Evolutionary conservation across 2,329 filamentous ascomycete genomes (phyloP).

Genomic region (Cladosporium sp.): DNA sequence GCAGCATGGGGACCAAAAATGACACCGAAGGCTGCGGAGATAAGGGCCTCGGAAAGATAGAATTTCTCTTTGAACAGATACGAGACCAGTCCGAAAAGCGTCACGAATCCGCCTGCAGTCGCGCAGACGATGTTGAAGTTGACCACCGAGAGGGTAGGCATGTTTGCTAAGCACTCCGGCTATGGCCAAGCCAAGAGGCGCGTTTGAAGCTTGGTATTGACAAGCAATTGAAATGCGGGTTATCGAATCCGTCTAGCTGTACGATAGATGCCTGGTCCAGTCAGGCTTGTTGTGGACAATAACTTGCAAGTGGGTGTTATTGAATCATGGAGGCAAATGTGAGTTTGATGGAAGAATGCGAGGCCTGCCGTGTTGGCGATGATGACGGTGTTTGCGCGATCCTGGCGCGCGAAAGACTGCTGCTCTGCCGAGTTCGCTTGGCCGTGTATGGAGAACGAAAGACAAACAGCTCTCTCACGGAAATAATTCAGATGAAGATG

Average conservation of each 20-base stretch:
- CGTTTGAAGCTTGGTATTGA: slow-evolving; percentile 2
- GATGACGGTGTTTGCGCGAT: neutral
- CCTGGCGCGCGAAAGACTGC: neutral
- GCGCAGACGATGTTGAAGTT: slow-evolving; percentile 85
- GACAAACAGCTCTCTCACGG: too few relatives aligned
- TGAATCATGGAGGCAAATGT: slow-evolving; percentile 17
- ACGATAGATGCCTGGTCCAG: neutral
- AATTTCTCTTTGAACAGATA: slow-evolving; percentile 86
- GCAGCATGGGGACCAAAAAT: slow-evolving; percentile 73
- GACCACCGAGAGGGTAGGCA: slow-evolving; percentile 61
- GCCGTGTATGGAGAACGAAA: too few relatives aligned
- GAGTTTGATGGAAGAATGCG: neutral
- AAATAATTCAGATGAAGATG: too few relatives aligned
- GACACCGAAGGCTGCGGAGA: slow-evolving; percentile 75
- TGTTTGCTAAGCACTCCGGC: slow-evolving; percentile 25
- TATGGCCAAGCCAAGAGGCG: neutral
- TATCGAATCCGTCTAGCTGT: slow-evolving; percentile 8
- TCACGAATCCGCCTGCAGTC: slow-evolving; percentile 80
- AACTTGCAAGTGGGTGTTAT: slow-evolving; percentile 23
- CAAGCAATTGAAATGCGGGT: slow-evolving; percentile 3
- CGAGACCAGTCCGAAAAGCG: slow-evolving; percentile 84
- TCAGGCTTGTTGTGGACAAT: neutral
- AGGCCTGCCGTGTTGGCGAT: slow-evolving; percentile 1
- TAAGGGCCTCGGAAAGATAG: slow-evolving; percentile 89
- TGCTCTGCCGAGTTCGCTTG: too few relatives aligned